Base-by-base conservation (phyloP, 2,329 filamentous ascomycete genomes). In the Claviceps spartinae region DNA sequence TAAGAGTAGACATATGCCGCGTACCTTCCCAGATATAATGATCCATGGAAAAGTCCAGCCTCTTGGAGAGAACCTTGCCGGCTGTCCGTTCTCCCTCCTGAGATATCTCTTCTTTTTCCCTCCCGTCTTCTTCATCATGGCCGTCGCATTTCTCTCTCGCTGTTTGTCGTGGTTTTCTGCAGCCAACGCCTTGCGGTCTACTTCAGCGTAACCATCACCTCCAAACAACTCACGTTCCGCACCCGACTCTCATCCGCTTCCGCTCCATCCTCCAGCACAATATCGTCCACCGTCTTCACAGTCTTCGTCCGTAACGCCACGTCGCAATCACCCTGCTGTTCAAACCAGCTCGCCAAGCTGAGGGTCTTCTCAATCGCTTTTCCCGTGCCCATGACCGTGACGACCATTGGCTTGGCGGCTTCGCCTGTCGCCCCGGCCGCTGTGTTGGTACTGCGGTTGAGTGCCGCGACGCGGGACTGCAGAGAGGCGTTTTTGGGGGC, bases 231-330 rank as follows among this genome's bases (percentile, higher is more conserved):
- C 52, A 79, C 57, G 62, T 71, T 73, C 55, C 77, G 67, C 16
- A 73, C 60, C 18, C 77, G 63, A 26, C 63, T 71, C 50, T 67
- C 65, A 37, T 67, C 64, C 48, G 68, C 68, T 7, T 56, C 62
- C 1, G 65, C 67, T 1, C 65, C 70, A 1, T 65, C 68, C 20
- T 67, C 68, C 1, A 61, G 61, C 14, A 81, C 68, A 34, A 88
- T 68, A 63, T 88, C 84, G 61, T 89, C 85, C 45, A 88, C 72
- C 2, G 81, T 77, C n/a, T 72, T 72, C 16, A 85, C 71, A 49
- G 76, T 85, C 52, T 77, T 75, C 46, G 83, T 87, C 62, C 73
- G 70, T 49, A 87, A 61, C 58, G 71, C 68, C 1, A 88, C 80
- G 5, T 65, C 61, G 56, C 78, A 82, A 55, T 80, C 79, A 13